phyloP scores from a whole-genome alignment of 352 stramenopile genomes.

The Globisporangium nagaii region DNA sequence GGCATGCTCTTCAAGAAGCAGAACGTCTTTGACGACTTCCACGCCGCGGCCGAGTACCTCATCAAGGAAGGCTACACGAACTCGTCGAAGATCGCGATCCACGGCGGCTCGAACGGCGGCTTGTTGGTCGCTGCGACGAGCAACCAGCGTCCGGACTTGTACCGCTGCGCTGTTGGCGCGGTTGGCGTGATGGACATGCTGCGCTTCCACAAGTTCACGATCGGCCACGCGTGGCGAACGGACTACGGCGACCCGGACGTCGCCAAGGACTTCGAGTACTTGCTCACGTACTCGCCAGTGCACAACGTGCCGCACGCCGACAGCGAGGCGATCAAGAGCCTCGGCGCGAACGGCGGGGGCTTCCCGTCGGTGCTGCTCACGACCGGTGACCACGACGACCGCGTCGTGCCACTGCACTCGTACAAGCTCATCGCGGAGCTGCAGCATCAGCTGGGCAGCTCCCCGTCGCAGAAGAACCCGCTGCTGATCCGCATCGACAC shows the following conservation, averaged over 20 bases:
- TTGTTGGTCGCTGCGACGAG: slow-evolving; percentile 89
- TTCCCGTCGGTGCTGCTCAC: slow-evolving; percentile 83
- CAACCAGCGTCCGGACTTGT: slow-evolving; percentile 90
- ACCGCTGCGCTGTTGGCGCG: slow-evolving; percentile 88
- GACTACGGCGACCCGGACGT: slow-evolving; percentile 86
- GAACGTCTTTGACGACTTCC: slow-evolving; percentile 95
- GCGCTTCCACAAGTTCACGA: slow-evolving; percentile 93
- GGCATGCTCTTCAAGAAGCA: slow-evolving; percentile 92
- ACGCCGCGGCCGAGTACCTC: slow-evolving; percentile 91
- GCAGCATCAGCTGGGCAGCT: slow-evolving; percentile 63
- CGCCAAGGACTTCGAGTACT: slow-evolving; percentile 74
- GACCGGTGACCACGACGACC: slow-evolving; percentile 89
- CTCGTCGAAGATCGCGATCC: slow-evolving; percentile 85
- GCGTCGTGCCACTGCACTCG: slow-evolving; percentile 87
- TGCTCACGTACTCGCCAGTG: slow-evolving; percentile 84
- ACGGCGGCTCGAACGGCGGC: slow-evolving; percentile 93
- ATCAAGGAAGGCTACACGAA: slow-evolving; percentile 88
- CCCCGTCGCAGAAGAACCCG: slow-evolving; percentile 61
- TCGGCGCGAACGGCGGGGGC: slow-evolving; percentile 41
- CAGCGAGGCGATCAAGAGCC: slow-evolving; percentile 40
- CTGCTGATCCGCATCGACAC: slow-evolving; percentile 88
- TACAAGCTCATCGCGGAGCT: slow-evolving; percentile 89
- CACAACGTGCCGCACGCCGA: slow-evolving; percentile 80
- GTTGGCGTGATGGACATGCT: slow-evolving; percentile 97
- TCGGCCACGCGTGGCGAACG: slow-evolving; percentile 86